Percentiles rank a stretch among this genome's conserved stretches.
These are phyloP conservation scores for Phytophthora agathidicida DNA, from an alignment of 352 stramenopile genomes.

Conservation along the genomic window DNA sequence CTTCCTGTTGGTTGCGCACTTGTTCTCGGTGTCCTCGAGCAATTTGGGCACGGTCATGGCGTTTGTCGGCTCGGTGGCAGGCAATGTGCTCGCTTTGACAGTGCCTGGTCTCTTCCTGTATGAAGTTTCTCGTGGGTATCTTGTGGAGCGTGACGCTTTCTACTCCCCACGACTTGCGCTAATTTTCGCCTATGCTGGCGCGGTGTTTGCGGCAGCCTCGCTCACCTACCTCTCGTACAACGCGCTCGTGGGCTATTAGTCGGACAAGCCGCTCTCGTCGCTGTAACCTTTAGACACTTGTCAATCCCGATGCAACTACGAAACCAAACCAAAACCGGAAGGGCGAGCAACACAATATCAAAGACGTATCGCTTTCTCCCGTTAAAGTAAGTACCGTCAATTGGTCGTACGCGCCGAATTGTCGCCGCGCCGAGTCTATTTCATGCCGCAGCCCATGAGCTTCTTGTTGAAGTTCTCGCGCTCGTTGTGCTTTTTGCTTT, in stretches of 20 bases:
- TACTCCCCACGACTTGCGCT: slow-evolving; percentile 63
- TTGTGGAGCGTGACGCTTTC: slow-evolving; percentile 54
- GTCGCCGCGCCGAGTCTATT: slow-evolving; percentile 46
- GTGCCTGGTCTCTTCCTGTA: slow-evolving; percentile 80
- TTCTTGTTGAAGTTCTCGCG: slow-evolving; percentile 82
- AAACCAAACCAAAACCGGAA: slow-evolving; percentile 6
- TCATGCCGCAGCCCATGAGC: slow-evolving; percentile 71
- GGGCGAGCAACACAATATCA: slow-evolving; percentile 37
- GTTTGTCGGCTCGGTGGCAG: slow-evolving; percentile 74
- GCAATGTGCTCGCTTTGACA: slow-evolving; percentile 75
- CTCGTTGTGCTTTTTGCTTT: slow-evolving; percentile 75
- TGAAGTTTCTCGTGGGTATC: slow-evolving; percentile 64
- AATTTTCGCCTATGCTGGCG: slow-evolving; percentile 53
- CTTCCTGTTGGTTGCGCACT: slow-evolving; percentile 70
- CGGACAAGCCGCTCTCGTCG: background rate
- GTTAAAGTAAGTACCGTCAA: slow-evolving; percentile 41
- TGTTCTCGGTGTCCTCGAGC: slow-evolving; percentile 63
- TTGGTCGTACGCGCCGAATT: slow-evolving; percentile 1
- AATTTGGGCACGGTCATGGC: slow-evolving; percentile 80
- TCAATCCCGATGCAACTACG: background rate
- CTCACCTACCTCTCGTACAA: slow-evolving; percentile 75
- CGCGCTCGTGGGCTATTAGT: slow-evolving; percentile 42
- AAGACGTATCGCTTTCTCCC: slow-evolving; percentile 31
- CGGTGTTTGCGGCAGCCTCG: slow-evolving; percentile 64
- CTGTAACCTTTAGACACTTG: slow-evolving; percentile 26